Conservation (phyloP, 83 land plant genomes). For the Picea abies region DNA sequence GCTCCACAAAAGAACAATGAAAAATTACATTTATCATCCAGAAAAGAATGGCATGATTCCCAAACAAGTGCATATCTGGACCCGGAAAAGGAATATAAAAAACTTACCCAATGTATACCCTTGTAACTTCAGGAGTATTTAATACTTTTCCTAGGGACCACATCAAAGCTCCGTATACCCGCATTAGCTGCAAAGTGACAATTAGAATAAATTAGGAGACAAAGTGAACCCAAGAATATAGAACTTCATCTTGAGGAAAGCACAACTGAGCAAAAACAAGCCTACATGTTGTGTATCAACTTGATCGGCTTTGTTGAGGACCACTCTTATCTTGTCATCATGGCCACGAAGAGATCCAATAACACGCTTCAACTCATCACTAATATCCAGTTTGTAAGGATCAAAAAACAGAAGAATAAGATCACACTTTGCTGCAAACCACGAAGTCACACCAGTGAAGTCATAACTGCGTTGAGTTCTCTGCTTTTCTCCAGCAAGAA, state of each 20-base stretch:
- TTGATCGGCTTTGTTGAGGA: slow-evolving; percentile 47
- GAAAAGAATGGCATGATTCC: no score
- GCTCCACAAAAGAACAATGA: no score
- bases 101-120: slow-evolving; percentile 15
- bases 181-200: slow-evolving; percentile 24
- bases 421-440: slow-evolving; percentile 53
- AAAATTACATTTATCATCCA: no score
- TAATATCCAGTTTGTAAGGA: slow-evolving; percentile 51
- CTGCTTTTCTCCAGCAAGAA: slow-evolving; percentile 95
- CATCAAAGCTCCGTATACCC: no score
- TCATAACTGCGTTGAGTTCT: slow-evolving; percentile 92
- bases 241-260: no score
- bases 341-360: slow-evolving; percentile 40
- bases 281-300: slow-evolving; percentile 49
- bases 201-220: background rate
- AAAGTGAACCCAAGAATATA: no score
- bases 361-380: slow-evolving; percentile 53
- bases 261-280: background rate
- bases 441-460: slow-evolving; percentile 43
- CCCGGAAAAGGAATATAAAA: no score
- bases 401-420: slow-evolving; percentile 45
- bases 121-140: no score
- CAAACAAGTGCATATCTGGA: no score
- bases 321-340: slow-evolving; percentile 47
- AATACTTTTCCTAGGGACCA: no score